Base-by-base conservation (phyloP, 2,329 filamentous ascomycete genomes). In the Ophiostoma montium region DNA sequence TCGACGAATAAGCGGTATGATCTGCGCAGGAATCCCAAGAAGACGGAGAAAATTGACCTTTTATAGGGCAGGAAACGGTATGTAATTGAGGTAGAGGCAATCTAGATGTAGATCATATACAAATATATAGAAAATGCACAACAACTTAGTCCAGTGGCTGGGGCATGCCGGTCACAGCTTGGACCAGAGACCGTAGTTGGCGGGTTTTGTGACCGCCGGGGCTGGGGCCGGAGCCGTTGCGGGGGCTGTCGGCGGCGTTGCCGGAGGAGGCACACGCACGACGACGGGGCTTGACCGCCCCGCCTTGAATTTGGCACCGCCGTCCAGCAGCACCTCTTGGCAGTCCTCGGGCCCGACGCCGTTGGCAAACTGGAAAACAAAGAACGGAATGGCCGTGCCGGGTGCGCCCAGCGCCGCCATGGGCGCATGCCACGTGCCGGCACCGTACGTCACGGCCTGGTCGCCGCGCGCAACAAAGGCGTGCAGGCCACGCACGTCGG, bases 351-450 rank as follows among this genome's bases (percentile, higher is more conserved):
- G 67, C 0, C 67, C 76, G 12, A 92, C 82, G 2, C 85, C 88
- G 64, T 94, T 96, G 32, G 81, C 80, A 67, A 85, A 92, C 68
- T 96, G 90, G 56, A 85, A 76, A 2, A 96, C 90, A 5, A 94
- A 76, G 63, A 95, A 96, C 61, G 92, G 86, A 44, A 95, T 70
- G 18, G 80, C 72, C 23, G 68, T 66, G 2, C 66, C 70, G 2
- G 58, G 50, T 2, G 61, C 54, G 0, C 89, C 89, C 45, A 96
- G 65, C 15, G 86, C 88, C 13, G 88, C 84, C 90, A 98, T 96
- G 0, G 92, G 92, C 53, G 90, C 88, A 69, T 98, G 92, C 78
- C 90, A 98, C 48, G 88, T 95, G 5, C 87, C 92, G 1, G 85
- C 80, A 1, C 77, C 87, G 63, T 96, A 98, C 3, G 88, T 95